Evolutionary conservation across 139 green algal genomes (phyloP).

Genomic region (Deuterostichococcus epilithicus): DNA sequence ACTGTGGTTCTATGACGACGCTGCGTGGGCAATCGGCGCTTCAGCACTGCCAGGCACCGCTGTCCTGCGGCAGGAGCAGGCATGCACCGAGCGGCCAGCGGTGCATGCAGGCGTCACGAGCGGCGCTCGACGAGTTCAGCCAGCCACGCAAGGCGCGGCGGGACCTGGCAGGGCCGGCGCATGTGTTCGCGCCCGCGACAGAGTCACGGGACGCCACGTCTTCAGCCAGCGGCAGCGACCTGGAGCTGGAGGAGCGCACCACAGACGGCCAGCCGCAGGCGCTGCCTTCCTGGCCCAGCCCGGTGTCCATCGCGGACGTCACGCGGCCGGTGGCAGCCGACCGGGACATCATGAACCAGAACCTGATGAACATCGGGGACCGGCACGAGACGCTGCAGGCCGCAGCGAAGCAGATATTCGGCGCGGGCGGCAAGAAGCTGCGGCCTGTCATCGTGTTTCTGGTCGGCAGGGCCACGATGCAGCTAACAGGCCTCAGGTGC

Average conservation of each 20-base stretch:
- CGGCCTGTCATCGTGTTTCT: constrained; percentile 89
- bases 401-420: constrained; percentile 98
- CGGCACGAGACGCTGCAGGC: constrained; percentile 85
- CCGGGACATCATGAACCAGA: constrained; percentile 77
- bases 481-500: constrained; percentile 57
- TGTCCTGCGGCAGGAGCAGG: neutral
- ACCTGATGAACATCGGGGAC: constrained; percentile 86
- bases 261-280: neutral
- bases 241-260: neutral
- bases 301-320: constrained; percentile 36
- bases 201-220: neutral
- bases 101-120: neutral
- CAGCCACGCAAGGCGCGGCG: neutral
- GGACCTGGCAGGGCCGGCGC: neutral
- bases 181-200: neutral
- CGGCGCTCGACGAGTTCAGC: neutral
- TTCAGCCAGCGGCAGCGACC: neutral
- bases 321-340: constrained; percentile 65
- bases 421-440: constrained; percentile 91
- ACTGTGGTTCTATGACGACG: neutral
- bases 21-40: neutral
- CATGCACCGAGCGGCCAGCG: neutral
- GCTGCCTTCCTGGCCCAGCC: neutral
- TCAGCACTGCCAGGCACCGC: neutral
- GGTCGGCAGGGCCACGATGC: constrained; percentile 73